Evolutionary conservation across 2,329 filamentous ascomycete species (phyloP).

Genomic region (Neoascochyta sp.): DNA sequence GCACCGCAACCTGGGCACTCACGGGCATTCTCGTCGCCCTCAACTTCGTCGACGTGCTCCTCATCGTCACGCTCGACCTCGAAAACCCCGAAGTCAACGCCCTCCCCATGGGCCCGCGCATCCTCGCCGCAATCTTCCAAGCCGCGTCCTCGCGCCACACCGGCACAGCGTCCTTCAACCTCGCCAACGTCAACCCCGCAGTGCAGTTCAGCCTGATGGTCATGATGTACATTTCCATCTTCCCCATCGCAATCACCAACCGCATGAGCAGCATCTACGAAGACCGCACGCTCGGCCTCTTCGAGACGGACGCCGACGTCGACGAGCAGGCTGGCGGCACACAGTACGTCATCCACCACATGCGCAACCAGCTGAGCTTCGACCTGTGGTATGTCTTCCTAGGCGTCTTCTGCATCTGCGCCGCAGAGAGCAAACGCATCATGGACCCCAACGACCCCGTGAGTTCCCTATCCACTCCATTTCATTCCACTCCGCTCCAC

Average conservation of each 20-base stretch:
- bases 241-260: slow-evolving; percentile 59
- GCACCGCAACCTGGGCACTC: slow-evolving; percentile 55
- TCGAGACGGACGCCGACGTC: slow-evolving; percentile 33
- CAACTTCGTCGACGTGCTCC: slow-evolving; percentile 48
- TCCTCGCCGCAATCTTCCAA: slow-evolving; percentile 57
- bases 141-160: slow-evolving; percentile 49
- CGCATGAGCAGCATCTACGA: slow-evolving; percentile 57
- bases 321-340: slow-evolving; percentile 9
- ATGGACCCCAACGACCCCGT: slow-evolving; percentile 35
- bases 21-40: slow-evolving; percentile 49
- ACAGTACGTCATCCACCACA: slow-evolving; percentile 30
- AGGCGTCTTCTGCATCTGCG: slow-evolving; percentile 40
- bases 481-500: too few species aligned
- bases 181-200: slow-evolving; percentile 48
- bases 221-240: slow-evolving; percentile 64
- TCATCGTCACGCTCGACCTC: slow-evolving; percentile 36
- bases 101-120: slow-evolving; percentile 45
- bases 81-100: slow-evolving; percentile 48
- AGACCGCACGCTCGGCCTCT: slow-evolving; percentile 58
- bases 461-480: neutral
- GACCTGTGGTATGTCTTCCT: slow-evolving; percentile 45
- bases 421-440: slow-evolving; percentile 26
- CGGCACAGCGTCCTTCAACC: slow-evolving; percentile 47
- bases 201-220: slow-evolving; percentile 56
- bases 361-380: slow-evolving; percentile 44